Evolutionary conservation across 257 asterid species (phyloP).

Genomic region (Coffea canephora): DNA sequence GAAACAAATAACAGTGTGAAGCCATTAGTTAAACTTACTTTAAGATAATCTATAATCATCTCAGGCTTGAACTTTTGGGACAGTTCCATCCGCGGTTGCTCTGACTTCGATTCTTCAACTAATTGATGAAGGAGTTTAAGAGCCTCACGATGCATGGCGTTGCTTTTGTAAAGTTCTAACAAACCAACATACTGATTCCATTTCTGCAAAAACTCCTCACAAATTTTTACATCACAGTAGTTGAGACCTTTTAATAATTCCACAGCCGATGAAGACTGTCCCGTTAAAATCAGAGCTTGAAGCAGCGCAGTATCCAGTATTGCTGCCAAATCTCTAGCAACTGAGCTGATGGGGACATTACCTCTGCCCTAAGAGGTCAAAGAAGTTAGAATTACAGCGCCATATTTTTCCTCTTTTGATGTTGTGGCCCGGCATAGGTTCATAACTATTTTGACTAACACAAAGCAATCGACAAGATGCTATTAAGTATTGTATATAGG

Average conservation of each 20-base stretch:
- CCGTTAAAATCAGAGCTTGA: slow-evolving; percentile 84
- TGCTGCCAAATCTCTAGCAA: slow-evolving; percentile 95
- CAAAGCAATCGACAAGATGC: neutral
- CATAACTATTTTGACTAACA: neutral
- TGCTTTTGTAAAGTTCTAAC: slow-evolving; percentile 81
- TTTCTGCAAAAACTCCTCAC: slow-evolving; percentile 83
- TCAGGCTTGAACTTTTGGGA: slow-evolving; percentile 86
- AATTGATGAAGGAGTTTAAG: slow-evolving; percentile 80
- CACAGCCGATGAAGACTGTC: slow-evolving; percentile 81
- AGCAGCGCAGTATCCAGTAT: slow-evolving; percentile 87
- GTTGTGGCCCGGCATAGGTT: neutral
- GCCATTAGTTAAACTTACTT: slow-evolving; percentile 39
- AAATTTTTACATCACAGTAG: slow-evolving; percentile 76
- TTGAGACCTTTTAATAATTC: slow-evolving; percentile 78
- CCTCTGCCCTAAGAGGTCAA: slow-evolving; percentile 55
- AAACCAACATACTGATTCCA: slow-evolving; percentile 64
- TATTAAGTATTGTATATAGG: neutral
- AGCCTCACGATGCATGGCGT: slow-evolving; percentile 85
- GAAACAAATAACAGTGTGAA: neutral
- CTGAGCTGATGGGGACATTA: slow-evolving; percentile 63
- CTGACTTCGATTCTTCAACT: slow-evolving; percentile 82
- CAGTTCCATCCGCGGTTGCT: slow-evolving; percentile 71
- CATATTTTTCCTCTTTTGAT: neutral
- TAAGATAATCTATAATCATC: slow-evolving; percentile 87
- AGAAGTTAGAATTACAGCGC: slow-evolving; percentile 17